Evolutionary conservation across 2,329 filamentous ascomycete genomes (phyloP).

Genomic region (Stemphylium lycopersici): DNA sequence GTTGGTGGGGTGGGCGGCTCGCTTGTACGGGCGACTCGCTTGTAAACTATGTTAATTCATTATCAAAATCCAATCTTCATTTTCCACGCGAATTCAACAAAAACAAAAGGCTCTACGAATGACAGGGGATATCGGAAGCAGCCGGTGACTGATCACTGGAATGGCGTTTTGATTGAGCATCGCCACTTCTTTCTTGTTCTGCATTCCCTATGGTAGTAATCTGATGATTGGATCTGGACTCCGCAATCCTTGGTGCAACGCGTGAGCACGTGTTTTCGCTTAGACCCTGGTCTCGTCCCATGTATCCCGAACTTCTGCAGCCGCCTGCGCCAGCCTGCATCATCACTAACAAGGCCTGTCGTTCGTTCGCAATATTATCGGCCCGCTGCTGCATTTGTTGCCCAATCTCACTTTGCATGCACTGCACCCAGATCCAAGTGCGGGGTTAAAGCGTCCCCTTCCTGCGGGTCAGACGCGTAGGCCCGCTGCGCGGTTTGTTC

Average conservation of each 20-base stretch:
- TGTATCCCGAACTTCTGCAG: neutral
- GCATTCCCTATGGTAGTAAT: neutral
- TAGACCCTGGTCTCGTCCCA: neutral
- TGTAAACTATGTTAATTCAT: no score
- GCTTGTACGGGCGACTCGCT: no score
- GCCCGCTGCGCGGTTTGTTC: neutral
- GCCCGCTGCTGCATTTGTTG: neutral
- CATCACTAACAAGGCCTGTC: neutral
- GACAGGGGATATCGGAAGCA: neutral
- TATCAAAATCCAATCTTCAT: neutral
- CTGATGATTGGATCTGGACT: neutral
- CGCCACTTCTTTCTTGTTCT: no score
- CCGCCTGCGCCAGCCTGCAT: neutral
- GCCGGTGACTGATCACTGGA: no score
- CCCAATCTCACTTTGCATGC: neutral
- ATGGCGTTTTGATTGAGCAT: neutral
- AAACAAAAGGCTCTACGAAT: neutral
- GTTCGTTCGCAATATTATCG: neutral
- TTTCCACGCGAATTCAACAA: neutral
- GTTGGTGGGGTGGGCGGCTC: no score
- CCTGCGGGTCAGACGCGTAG: slow-evolving; percentile 5
- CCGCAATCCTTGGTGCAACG: neutral
- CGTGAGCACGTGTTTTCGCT: slow-evolving; percentile 11
- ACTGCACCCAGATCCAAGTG: neutral
- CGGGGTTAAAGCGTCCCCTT: neutral